Evolutionary conservation across 73 alveolate genomes (phyloP).

Genomic region (Strombidium stylifer): DNA sequence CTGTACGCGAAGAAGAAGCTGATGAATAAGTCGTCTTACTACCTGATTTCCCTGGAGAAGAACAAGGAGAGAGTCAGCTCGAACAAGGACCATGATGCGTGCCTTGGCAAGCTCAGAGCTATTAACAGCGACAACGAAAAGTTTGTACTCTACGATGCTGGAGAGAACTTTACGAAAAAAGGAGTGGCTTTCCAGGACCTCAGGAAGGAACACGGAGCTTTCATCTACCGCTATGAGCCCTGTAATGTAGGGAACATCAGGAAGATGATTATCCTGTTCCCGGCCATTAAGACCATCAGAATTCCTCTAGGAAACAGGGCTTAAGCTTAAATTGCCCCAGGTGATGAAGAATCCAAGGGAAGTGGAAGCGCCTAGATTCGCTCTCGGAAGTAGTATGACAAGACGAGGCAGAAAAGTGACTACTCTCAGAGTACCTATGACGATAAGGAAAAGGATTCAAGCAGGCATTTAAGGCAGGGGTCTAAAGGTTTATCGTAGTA

Average conservation of each 20-base stretch:
- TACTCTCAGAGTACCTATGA: slow-evolving; percentile 7
- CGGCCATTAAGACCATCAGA: too few species aligned
- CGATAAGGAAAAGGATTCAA: too few species aligned
- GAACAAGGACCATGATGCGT: slow-evolving; percentile 10
- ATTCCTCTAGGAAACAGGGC: too few species aligned
- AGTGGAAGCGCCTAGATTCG: too few species aligned
- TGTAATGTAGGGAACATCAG: slow-evolving; percentile 27
- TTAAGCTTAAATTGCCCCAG: too few species aligned
- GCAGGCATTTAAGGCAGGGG: too few species aligned
- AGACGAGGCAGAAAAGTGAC: too few species aligned
- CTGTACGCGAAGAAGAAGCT: slow-evolving; percentile 24
- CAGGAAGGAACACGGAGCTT: slow-evolving; percentile 29
- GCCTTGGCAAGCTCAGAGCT: slow-evolving; percentile 16
- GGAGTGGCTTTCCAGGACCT: slow-evolving; percentile 5
- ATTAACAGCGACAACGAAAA: slow-evolving; percentile 19
- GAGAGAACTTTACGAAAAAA: slow-evolving; percentile 23
- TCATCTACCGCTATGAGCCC: slow-evolving; percentile 16
- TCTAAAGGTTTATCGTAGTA: too few species aligned
- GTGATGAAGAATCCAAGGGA: too few species aligned
- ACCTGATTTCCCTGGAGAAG: slow-evolving; percentile 24
- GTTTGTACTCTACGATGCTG: slow-evolving; percentile 9
- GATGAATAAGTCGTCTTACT: slow-evolving; percentile 24
- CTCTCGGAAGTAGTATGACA: too few species aligned
- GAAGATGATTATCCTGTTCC: slow-evolving; percentile 13
- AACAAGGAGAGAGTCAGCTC: slow-evolving; percentile 10